Conservation (phyloP, 495 filamentous ascomycete species). For the Penicillium argentinense region DNA sequence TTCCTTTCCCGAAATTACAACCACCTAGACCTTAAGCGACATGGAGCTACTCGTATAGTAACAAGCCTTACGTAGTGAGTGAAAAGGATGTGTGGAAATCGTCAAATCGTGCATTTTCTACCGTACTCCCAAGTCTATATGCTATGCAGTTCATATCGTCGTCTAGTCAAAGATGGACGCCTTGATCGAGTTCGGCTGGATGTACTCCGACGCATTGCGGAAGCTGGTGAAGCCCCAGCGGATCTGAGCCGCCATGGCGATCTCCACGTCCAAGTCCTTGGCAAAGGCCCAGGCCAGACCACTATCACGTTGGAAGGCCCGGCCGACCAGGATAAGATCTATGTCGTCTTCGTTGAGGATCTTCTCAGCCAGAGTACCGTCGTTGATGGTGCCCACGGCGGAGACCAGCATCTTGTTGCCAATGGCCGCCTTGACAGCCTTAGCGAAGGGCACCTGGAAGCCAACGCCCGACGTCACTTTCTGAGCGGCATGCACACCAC, state of each 20-base stretch:
- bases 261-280: slow-evolving; percentile 62
- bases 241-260: slow-evolving; percentile 66
- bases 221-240: slow-evolving; percentile 53
- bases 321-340: slow-evolving; percentile 62
- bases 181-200: slow-evolving; percentile 40
- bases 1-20: no score
- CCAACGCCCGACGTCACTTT: slow-evolving; percentile 55
- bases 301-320: slow-evolving; percentile 71
- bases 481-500: slow-evolving; percentile 59
- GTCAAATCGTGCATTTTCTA: no score
- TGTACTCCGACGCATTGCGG: slow-evolving; percentile 37
- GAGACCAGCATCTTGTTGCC: slow-evolving; percentile 60
- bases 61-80: no score
- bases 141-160: slow-evolving; percentile 5
- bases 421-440: slow-evolving; percentile 61
- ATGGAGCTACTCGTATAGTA: no score
- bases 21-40: no score
- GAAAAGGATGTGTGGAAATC: no score
- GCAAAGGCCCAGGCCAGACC: slow-evolving; percentile 67
- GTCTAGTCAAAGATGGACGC: slow-evolving; percentile 34
- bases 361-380: slow-evolving; percentile 56
- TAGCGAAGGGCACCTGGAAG: slow-evolving; percentile 68
- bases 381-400: slow-evolving; percentile 65
- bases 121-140: slow-evolving; percentile 1
- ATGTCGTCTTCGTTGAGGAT: slow-evolving; percentile 56